A percentile compares a stretch with the other conserved stretches of the same genome.
Conservation (phyloP, 2,329 filamentous ascomycete species). For the Dothiorella sarmentorum region DNA sequence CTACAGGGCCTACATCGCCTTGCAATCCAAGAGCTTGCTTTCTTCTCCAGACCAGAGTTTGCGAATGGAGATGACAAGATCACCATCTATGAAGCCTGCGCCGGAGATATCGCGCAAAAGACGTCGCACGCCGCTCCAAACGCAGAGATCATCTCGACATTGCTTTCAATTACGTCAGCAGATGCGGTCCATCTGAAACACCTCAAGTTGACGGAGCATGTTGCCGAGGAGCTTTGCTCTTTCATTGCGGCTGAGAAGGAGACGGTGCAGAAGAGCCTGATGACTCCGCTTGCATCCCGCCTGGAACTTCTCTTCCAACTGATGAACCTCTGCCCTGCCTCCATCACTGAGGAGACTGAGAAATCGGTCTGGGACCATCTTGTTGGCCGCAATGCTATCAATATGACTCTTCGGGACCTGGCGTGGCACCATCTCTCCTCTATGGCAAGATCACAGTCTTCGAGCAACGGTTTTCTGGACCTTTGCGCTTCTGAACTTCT, state of each 20-base stretch:
- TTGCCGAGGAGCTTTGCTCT: constrained; percentile 39
- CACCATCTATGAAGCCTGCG: constrained; percentile 63
- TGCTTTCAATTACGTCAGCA: neutral
- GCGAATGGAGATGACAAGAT: constrained; percentile 55
- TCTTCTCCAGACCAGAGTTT: constrained; percentile 53
- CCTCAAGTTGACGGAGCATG: constrained; percentile 27
- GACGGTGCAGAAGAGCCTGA: constrained; percentile 18
- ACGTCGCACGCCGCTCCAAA: constrained; percentile 68
- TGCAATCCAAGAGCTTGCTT: constrained; percentile 60
- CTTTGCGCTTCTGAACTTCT: constrained; percentile 55
- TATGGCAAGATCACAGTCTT: constrained; percentile 30
- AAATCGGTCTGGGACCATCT: constrained; percentile 68
- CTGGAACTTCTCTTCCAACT: constrained; percentile 58
- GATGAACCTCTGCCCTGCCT: constrained; percentile 58
- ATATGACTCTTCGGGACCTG: constrained; percentile 57
- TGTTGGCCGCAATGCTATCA: constrained; percentile 61
- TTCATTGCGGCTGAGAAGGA: constrained; percentile 30
- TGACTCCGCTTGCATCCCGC: constrained; percentile 32
- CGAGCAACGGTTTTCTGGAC: constrained; percentile 43
- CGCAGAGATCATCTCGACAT: constrained; percentile 54
- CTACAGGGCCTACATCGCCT: constrained; percentile 62
- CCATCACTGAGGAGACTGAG: constrained; percentile 61
- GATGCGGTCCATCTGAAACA: constrained; percentile 29
- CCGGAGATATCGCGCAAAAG: constrained; percentile 63
- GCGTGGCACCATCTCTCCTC: constrained; percentile 67